These are phyloP conservation scores for Pseudogymnoascus destructans DNA, from an alignment of 2,329 filamentous ascomycete genomes.

Conservation along the genomic window DNA sequence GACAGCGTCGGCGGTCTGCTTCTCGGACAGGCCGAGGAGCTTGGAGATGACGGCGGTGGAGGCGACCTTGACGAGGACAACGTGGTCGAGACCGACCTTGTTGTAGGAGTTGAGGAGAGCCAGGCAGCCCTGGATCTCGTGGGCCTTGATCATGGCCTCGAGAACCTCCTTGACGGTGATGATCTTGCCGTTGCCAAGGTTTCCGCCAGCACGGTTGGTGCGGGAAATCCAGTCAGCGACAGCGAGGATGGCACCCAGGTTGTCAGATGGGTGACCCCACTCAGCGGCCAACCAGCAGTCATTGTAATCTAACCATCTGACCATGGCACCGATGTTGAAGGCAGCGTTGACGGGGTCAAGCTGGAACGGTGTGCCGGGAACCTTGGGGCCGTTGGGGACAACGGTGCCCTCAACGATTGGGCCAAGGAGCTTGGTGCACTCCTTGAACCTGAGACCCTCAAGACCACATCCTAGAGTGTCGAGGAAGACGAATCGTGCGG, in stretches of 20 bases:
- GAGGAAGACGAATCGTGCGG: constrained; percentile 89
- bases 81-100: constrained; percentile 95
- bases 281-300: constrained; percentile 99
- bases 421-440: constrained; percentile 89
- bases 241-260: constrained; percentile 89
- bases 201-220: constrained; percentile 63
- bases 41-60: constrained; percentile 88
- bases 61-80: constrained; percentile 95
- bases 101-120: constrained; percentile 98
- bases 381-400: constrained; percentile 82
- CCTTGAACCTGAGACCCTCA: constrained; percentile 87
- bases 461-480: constrained; percentile 95
- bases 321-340: constrained; percentile 98
- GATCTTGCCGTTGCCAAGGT: constrained; percentile 76
- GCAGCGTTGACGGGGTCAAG: constrained; percentile 91
- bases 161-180: constrained; percentile 83
- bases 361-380: constrained; percentile 85
- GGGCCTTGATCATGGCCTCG: constrained; percentile 97
- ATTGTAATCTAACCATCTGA: constrained; percentile 99
- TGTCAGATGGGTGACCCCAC: constrained; percentile 98
- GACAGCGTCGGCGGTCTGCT: constrained; percentile 87
- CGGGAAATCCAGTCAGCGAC: constrained; percentile 96
- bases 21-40: constrained; percentile 80
- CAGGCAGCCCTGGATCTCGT: constrained; percentile 96
- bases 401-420: constrained; percentile 81